These are phyloP conservation scores for Dictyostelium intermedium DNA, from an alignment of 78 protist genomes.

Conservation along the genomic window DNA sequence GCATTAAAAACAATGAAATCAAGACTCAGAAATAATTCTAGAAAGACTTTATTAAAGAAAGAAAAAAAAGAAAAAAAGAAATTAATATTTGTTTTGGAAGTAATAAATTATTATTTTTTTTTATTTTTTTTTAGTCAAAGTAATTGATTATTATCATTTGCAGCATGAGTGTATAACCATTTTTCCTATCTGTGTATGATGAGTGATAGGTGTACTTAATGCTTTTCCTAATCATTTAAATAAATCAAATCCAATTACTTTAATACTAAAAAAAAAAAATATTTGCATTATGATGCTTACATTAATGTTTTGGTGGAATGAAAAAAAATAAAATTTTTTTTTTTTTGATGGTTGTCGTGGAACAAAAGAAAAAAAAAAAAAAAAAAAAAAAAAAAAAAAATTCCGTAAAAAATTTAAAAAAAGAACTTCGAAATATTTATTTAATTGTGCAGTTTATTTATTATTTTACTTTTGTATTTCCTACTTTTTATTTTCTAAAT, in stretches of 20 bases:
- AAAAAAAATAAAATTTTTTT: not conserved
- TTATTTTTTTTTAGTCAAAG: not conserved
- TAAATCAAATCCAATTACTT: not conserved
- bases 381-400: not conserved
- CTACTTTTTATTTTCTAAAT: not conserved
- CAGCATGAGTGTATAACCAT: constrained; percentile 14
- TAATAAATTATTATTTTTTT: not conserved
- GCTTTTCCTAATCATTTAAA: not conserved
- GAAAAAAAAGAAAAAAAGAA: not conserved
- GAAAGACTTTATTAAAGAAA: not conserved
- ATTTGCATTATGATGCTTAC: no score
- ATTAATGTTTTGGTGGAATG: not conserved
- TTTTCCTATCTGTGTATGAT: not conserved
- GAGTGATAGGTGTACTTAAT: constrained; percentile 7
- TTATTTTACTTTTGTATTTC: not conserved
- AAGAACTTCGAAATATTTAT: not conserved
- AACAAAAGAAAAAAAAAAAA: not conserved
- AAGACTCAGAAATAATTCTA: not conserved
- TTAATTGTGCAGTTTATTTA: not conserved
- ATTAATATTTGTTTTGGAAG: no score
- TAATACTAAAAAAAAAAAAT: no score
- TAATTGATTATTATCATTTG: not conserved
- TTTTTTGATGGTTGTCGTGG: no score
- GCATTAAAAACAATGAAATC: not conserved
- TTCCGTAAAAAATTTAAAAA: not conserved